Percentiles rank a stretch among this genome's conserved stretches.
phyloP scores from a whole-genome alignment of 352 stramenopile species.

The Phytopythium vexans region DNA sequence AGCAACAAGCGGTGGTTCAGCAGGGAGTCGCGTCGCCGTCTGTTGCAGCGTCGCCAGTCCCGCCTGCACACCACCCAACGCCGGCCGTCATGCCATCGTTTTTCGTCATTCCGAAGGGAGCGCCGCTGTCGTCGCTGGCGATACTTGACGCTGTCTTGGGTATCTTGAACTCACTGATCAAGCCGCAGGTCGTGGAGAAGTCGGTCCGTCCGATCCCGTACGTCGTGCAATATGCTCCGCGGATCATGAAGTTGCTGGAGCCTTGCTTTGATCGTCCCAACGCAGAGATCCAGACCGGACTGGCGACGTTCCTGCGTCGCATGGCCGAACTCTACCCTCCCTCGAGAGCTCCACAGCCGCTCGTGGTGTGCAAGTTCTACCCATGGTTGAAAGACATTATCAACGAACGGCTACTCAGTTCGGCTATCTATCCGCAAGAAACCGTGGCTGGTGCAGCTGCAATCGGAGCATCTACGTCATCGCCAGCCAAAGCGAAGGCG shows the following conservation, averaged over 20 bases:
- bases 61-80: constrained; percentile 15
- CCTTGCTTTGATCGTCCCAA: constrained; percentile 87
- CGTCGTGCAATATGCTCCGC: constrained; percentile 82
- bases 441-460: constrained; percentile 7
- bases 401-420: constrained; percentile 73
- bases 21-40: neutral
- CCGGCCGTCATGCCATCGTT: constrained; percentile 72
- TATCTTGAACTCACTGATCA: constrained; percentile 84
- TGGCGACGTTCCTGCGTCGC: constrained; percentile 66
- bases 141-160: constrained; percentile 85
- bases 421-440: constrained; percentile 60
- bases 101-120: constrained; percentile 78
- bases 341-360: constrained; percentile 53
- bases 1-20: constrained; percentile 8
- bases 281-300: constrained; percentile 63
- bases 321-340: constrained; percentile 84
- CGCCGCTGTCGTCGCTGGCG: constrained; percentile 78
- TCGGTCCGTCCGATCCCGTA: constrained; percentile 78
- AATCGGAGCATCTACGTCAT: constrained; percentile 6
- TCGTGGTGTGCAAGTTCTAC: constrained; percentile 86
- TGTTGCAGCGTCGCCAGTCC: constrained; percentile 10
- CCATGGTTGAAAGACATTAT: constrained; percentile 86
- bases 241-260: constrained; percentile 89
- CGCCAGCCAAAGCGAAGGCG: constrained; percentile 30
- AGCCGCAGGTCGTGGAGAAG: constrained; percentile 65